phyloP scores from a whole-genome alignment of 2,329 filamentous ascomycete species.

The Claviceps fusiformis region DNA sequence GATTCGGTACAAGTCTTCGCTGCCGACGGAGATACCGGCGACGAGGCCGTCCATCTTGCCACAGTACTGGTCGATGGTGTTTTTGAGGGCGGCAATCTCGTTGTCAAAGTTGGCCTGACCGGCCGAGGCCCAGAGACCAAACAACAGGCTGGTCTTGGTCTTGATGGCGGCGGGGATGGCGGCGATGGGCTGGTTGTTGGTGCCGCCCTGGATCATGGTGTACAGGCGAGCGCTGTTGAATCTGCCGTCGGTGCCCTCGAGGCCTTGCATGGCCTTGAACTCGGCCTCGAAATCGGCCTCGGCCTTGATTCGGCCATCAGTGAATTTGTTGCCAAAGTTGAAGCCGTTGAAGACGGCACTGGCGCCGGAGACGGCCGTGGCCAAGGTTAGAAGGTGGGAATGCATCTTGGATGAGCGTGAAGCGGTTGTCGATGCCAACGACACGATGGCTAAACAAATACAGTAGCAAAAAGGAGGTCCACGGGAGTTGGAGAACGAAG shows the following conservation, averaged over 20 bases:
- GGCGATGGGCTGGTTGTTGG: slow-evolving; percentile 51
- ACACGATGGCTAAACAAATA: not conserved
- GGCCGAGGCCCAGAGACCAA: slow-evolving; percentile 73
- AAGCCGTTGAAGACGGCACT: slow-evolving; percentile 45
- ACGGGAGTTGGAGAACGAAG: not conserved
- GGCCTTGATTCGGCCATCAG: slow-evolving; percentile 43
- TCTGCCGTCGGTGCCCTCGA: slow-evolving; percentile 45
- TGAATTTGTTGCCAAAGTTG: slow-evolving; percentile 57
- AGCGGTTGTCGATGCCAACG: too few relatives aligned
- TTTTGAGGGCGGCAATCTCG: slow-evolving; percentile 59
- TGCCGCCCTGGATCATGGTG: slow-evolving; percentile 59
- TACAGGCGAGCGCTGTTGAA: slow-evolving; percentile 63
- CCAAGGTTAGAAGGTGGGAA: slow-evolving; percentile 20
- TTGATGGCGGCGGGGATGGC: slow-evolving; percentile 74
- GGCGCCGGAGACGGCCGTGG: slow-evolving; percentile 20
- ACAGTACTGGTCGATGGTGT: slow-evolving; percentile 57
- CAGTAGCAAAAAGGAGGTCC: not conserved
- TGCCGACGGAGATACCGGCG: slow-evolving; percentile 73
- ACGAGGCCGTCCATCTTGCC: slow-evolving; percentile 50
- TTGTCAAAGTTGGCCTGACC: slow-evolving; percentile 50
- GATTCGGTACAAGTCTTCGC: slow-evolving; percentile 74
- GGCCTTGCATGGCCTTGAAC: slow-evolving; percentile 51
- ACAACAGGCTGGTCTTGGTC: slow-evolving; percentile 63
- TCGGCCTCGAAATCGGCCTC: slow-evolving; percentile 56
- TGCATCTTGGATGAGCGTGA: slow-evolving; percentile 2